phyloP scores from a whole-genome alignment of 306 rosid genomes.

The Quercus glauca region DNA sequence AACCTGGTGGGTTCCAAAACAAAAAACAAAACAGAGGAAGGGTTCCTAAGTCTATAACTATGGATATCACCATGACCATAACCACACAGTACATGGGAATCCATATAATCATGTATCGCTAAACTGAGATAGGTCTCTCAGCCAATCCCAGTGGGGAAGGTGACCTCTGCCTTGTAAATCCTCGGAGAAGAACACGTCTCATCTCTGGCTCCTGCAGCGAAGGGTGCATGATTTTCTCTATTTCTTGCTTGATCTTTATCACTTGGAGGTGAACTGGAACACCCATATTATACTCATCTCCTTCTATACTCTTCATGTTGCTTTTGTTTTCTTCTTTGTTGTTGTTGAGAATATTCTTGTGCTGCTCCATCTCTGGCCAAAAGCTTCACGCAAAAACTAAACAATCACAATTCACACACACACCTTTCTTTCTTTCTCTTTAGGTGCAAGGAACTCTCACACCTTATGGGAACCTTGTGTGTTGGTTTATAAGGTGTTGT shows the following conservation, averaged over 20 bases:
- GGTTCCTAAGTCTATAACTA: too few species aligned
- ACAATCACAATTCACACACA: not conserved
- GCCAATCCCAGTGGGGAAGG: conserved; percentile 67
- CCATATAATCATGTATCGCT: not conserved
- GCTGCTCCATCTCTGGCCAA: not conserved
- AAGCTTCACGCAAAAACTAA: not conserved
- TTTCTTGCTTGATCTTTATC: conserved; percentile 72
- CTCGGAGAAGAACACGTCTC: conserved; percentile 39
- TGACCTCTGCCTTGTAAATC: conserved; percentile 40
- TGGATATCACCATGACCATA: too few species aligned
- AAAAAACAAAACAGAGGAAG: too few species aligned
- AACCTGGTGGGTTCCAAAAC: not conserved
- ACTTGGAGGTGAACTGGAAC: conserved; percentile 75
- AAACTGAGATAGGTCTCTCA: conserved; percentile 33
- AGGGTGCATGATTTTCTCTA: conserved; percentile 62
- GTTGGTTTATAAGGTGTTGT: not conserved
- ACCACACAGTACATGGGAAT: too few species aligned
- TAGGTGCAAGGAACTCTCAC: not conserved
- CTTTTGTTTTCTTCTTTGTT: not conserved
- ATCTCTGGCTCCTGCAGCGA: conserved; percentile 51
- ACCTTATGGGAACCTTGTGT: not conserved
- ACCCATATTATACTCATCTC: conserved; percentile 22
- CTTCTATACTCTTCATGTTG: conserved; percentile 4
- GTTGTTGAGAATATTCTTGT: not conserved
- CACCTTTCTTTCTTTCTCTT: not conserved